phyloP scores from a whole-genome alignment of 2,329 filamentous ascomycete genomes.

The Pseudogymnoascus sp. region DNA sequence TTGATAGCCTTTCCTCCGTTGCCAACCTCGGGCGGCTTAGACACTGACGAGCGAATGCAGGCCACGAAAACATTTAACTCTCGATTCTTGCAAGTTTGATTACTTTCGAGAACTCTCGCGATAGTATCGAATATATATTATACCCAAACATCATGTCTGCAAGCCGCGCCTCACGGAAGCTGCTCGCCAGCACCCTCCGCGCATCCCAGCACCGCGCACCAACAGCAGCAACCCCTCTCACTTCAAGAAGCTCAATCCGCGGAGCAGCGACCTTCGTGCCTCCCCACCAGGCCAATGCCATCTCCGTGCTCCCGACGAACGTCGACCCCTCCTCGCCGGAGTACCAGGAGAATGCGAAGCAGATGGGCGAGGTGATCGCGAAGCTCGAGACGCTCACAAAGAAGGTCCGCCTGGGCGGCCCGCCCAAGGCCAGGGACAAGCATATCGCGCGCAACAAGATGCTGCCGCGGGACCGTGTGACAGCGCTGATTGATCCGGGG shows the following conservation, averaged over 20 bases:
- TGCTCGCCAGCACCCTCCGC: constrained; percentile 36
- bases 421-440: constrained; percentile 77
- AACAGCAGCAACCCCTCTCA: constrained; percentile 21
- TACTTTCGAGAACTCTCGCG: not conserved
- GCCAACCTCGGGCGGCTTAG: not conserved
- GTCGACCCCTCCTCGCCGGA: constrained; percentile 72
- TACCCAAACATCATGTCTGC: constrained; percentile 38
- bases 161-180: constrained; percentile 40
- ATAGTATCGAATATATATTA: constrained; percentile 7
- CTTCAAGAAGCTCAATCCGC: constrained; percentile 14
- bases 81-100: constrained; percentile 1
- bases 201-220: constrained; percentile 26
- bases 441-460: constrained; percentile 86
- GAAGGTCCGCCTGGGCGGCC: constrained; percentile 67
- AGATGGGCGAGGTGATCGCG: constrained; percentile 68
- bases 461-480: constrained; percentile 83
- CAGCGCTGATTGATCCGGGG: constrained; percentile 79
- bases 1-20: not conserved
- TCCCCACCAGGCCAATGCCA: constrained; percentile 71
- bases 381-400: constrained; percentile 63
- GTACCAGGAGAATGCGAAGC: constrained; percentile 71
- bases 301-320: constrained; percentile 69
- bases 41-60: not conserved
- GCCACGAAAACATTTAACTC: constrained; percentile 4
- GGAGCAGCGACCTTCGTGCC: constrained; percentile 69